Evolutionary conservation across 164 flowering plant genomes (phyloP).

Genomic region (Vitis cinerea): DNA sequence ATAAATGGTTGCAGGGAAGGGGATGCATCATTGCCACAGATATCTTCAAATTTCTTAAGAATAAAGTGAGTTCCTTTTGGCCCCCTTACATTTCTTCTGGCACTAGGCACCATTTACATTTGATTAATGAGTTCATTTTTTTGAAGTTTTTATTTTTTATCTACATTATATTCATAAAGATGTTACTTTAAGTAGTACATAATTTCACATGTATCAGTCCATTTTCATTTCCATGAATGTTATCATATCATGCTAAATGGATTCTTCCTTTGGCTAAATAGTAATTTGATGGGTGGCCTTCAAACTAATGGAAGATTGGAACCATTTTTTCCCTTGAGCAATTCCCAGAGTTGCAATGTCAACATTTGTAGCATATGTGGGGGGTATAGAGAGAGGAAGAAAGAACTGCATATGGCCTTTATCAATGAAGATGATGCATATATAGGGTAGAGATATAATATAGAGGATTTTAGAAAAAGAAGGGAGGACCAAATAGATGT

Average conservation of each 20-base stretch:
- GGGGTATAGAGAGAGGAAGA: no score
- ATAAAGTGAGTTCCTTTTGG: slow-evolving; percentile 57
- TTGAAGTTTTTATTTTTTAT: background rate
- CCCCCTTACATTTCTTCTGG: background rate
- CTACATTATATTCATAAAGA: no score
- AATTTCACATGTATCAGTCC: no score
- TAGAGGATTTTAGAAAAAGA: no score
- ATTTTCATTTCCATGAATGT: background rate
- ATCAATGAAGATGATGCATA: no score
- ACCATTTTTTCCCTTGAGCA: background rate
- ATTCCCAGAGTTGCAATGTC: no score
- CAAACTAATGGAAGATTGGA: background rate
- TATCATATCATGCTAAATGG: background rate
- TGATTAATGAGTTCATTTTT: background rate
- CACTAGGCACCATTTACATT: background rate
- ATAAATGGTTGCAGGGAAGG: slow-evolving; percentile 59
- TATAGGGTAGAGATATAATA: no score
- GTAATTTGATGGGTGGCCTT: background rate
- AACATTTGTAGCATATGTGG: no score
- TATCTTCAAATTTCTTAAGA: slow-evolving; percentile 53
- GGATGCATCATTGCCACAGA: slow-evolving; percentile 56
- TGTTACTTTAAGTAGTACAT: no score
- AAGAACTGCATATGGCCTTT: no score
- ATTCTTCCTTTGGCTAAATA: background rate
- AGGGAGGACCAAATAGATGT: no score